These are phyloP conservation scores for Yarrowia yakushimensis DNA, from an alignment of 805 yeast genomes.

Conservation along the genomic window DNA sequence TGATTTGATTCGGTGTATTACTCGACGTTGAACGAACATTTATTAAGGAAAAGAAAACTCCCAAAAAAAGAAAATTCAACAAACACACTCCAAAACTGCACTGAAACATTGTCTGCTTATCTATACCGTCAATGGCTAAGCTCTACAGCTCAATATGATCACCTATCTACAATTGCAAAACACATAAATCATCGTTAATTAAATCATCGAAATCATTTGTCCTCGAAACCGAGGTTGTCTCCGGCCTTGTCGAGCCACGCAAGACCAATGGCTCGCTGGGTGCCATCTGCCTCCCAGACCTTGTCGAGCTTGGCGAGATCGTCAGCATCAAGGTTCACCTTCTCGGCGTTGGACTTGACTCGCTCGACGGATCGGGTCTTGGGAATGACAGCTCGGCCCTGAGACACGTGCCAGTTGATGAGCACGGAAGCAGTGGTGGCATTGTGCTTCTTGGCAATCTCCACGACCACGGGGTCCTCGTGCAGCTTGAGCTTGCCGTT, in stretches of 20 bases:
- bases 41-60: too few relatives aligned
- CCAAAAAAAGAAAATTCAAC: too few relatives aligned
- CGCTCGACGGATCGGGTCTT: constrained; percentile 67
- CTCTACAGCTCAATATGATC: too few relatives aligned
- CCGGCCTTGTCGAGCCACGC: constrained; percentile 11
- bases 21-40: too few relatives aligned
- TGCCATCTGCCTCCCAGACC: neutral
- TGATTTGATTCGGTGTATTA: too few relatives aligned
- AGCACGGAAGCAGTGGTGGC: constrained; percentile 37
- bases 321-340: constrained; percentile 42
- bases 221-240: constrained; percentile 6
- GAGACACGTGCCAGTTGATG: constrained; percentile 40
- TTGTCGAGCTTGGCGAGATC: constrained; percentile 39
- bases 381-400: constrained; percentile 61
- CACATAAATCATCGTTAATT: neutral
- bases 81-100: too few relatives aligned
- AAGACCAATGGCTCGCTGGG: constrained; percentile 13
- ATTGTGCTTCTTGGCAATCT: constrained; percentile 56
- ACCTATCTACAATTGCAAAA: too few relatives aligned
- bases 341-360: constrained; percentile 45
- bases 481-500: constrained; percentile 12
- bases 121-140: too few relatives aligned
- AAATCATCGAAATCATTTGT: neutral
- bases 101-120: too few relatives aligned
- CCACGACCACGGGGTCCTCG: constrained; percentile 50